A percentile compares a stretch with the other conserved stretches of the same genome.
Evolutionary conservation across 148 eudicot genomes (phyloP).

Genomic region (Spergularia marina): DNA sequence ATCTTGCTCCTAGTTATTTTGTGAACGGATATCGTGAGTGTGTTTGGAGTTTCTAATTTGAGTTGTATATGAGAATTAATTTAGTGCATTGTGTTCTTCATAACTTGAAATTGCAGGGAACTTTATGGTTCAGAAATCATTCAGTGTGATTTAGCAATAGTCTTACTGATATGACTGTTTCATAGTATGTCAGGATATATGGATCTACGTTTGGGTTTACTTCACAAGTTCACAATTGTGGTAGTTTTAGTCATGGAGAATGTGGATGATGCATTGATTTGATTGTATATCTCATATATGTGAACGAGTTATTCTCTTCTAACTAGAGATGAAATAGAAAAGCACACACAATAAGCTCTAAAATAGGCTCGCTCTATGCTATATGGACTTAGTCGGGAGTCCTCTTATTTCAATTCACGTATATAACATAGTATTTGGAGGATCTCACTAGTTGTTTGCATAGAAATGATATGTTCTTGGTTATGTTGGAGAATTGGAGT

Average conservation of each 20-base stretch:
- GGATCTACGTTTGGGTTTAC: neutral
- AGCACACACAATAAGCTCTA: neutral
- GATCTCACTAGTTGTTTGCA: neutral
- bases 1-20: neutral
- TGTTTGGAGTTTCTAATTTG: neutral
- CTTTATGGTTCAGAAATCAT: neutral
- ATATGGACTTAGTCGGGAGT: neutral
- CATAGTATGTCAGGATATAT: slow-evolving; percentile 1
- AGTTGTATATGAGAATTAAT: neutral
- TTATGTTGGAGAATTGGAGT: neutral
- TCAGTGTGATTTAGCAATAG: neutral
- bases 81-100: neutral
- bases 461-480: neutral
- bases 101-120: slow-evolving; percentile 6
- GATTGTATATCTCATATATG: neutral
- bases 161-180: neutral
- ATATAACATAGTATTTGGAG: neutral
- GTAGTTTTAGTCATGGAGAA: neutral
- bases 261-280: too few relatives aligned
- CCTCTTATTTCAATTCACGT: neutral
- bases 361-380: too few relatives aligned
- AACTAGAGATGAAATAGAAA: neutral
- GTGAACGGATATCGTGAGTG: too few relatives aligned
- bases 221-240: neutral
- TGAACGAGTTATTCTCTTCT: neutral